Base-by-base conservation (phyloP, 75 land plant genomes). In the Pseudotsuga menziesii region DNA sequence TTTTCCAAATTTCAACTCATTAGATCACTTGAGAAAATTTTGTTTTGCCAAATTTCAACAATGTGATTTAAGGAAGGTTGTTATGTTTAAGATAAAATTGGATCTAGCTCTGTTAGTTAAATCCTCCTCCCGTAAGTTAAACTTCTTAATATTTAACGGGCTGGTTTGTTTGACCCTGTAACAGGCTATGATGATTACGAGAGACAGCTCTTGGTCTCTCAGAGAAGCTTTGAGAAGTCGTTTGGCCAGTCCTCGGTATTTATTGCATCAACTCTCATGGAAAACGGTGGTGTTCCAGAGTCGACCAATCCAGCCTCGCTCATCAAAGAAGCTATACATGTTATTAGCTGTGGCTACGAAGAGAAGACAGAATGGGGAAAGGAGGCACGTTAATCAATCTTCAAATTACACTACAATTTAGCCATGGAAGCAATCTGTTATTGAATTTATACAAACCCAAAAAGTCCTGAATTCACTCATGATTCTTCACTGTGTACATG, bases 321-420 rank as follows among this genome's bases (percentile, higher is more conserved):
- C 15, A 84, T 87, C 79, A 84, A 84, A 58, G 91, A 89, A 82
- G 91, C 91, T 59, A 89, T 89, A 41, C 91, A 89, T 80, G 91
- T 87, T 71, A 89, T 89, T 35, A 79, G 91, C 83, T 89, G 91
- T 66, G 89, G 91, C 6, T 89, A 89, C 77, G 91, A 89, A 74
- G 91, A 89, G 80, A 89, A 89, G 64, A 87, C 89, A 22, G 84
- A 73, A 61, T 89, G 91, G 91, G 91, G 91, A 25, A 89, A 84
- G 78, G 89, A 89, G 85, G 89, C 77, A 61, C 22, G 66, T 48
- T 9, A 48, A 48, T 48, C 54, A 48, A 48, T 11, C 54, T 48
- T 48, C 54, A 48, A 48, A 48, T 48, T 48, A 48, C 54, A 48
- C 54, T 9, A 48, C 54, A 48, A 48, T 48, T 48, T 48, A 48